Evolutionary conservation across 192 early-diverging fungal species (phyloP), one percentile per base, ranked within the genome.

Genomic region (Mortierella claussenii): DNA sequence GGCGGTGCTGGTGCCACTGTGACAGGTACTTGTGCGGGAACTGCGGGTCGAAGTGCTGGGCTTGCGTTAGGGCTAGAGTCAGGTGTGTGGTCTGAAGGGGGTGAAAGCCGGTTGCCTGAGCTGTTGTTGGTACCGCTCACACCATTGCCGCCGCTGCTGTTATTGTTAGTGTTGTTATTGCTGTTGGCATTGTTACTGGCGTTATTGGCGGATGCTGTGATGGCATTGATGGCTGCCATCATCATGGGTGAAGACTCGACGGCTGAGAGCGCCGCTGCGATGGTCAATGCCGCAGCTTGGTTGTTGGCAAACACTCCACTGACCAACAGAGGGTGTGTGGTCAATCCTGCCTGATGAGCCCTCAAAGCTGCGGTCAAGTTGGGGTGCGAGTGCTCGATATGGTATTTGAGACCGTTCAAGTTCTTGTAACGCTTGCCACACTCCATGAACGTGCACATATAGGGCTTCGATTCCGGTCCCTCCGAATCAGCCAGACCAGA

Each of bases 341-440:
- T 58, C 61, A 71, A 59, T 31, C 76, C 67, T 27, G 67, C 55
- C 27, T 66, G 58, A 47, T 65, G 55, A 13, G 76, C 76, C 33
- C 55, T 51, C 34, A 73, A 69, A 21, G 87, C 82, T 33, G 81
- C 65, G 11, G 73, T 58, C 42, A 76, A 42, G 36, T 76, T 66
- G 6, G 73, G 85, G 79, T 97, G 96, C 27, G 92, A 89, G 79
- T 97, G 96, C 59, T 96, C 93, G 48, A 95, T 86, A 69, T 97
- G 96, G 79, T 97, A 97, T 79, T 97, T 97, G 59, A 97, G 86
- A 13, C 96, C 96, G 65, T 97, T 97, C 57, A 96, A 81, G 73
- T 98, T 98, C 87, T 98, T 98, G 87, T 98, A 98, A 26, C 91
- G 83, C 74, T 97, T 97, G 53, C 91, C 91, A 84, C 96, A 98